These are phyloP conservation scores for Penicillium sp. DNA, from an alignment of 2,329 filamentous ascomycete genomes.

Conservation along the genomic window DNA sequence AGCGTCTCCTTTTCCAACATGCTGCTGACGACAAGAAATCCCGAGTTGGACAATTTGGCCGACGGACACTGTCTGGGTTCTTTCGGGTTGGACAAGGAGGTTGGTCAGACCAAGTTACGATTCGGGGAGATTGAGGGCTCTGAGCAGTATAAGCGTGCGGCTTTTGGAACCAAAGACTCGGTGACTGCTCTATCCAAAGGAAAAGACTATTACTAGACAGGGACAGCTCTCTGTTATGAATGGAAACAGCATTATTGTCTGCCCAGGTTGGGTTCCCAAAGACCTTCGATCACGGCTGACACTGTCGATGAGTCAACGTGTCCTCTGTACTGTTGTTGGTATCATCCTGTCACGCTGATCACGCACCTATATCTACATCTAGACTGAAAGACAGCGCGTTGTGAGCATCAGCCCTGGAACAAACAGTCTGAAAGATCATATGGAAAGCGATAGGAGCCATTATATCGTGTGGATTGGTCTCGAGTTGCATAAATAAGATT, in stretches of 20 bases:
- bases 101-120: neutral
- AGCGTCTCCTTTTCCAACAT: conserved; percentile 8
- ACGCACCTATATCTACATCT: too few species aligned
- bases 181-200: neutral
- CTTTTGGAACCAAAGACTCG: conserved; percentile 2
- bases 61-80: conserved; percentile 6
- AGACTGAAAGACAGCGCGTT: too few species aligned
- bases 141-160: conserved; percentile 1
- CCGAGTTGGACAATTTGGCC: conserved; percentile 6
- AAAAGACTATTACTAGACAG: neutral
- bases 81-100: neutral
- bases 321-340: too few species aligned
- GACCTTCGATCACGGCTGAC: neutral
- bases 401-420: too few species aligned
- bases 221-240: neutral
- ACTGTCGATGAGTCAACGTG: neutral
- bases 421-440: too few species aligned
- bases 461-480: too few species aligned
- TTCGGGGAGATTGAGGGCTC: conserved; percentile 2
- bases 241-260: neutral
- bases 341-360: too few species aligned
- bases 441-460: too few species aligned
- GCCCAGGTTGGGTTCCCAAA: neutral
- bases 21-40: conserved; percentile 10
- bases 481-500: too few species aligned